Base-by-base conservation (phyloP, 1,284 basidiomycete genomes). In the Xerocomus amazonicus region DNA sequence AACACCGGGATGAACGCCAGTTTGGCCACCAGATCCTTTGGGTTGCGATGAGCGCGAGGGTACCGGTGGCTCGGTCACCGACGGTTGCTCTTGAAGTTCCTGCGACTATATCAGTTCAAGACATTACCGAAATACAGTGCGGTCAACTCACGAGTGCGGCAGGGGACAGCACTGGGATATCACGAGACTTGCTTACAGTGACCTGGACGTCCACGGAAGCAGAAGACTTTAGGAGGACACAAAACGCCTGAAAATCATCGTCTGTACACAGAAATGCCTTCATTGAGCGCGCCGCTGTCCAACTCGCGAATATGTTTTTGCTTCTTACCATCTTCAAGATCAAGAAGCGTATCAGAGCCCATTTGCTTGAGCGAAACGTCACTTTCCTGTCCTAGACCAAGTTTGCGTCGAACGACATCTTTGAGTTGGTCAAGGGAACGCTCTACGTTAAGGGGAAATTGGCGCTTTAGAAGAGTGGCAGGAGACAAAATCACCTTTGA, bases 171-270 rank as follows among this genome's bases (percentile, higher is more conserved):
- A 48, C 32, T 23, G 35, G 7, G 14, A 36, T 6, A 29, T 43
- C 41, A 33, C n/a, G 55, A 13, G 52, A 43, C 14, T 1, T 26
- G 34, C 40, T 41, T 9, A 56, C 56, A n/a, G 56, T 63, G 1
- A 80, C 75, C 12, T 63, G 52, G 0, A 80, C 66, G 23, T 75
- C 71, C n/a, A 73, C 63, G 2, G 69, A 52, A 0, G 46, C 54
- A 2, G 56, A 43, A 1, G 58, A 61, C 45, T 67, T 48, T 33
- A 60, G 17, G 16, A 70, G 64, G 9, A 75, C 69, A 51, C 70
- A 66, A 62, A 90, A 86, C 2, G 86, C 87, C 45, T 83, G 81
- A 54, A 88, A 90, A 63, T 90, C 87, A 42, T 85, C 87, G 41
- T 87, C 87, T 90, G 55, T 27, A 8, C 51, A 41, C 19, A 34